Conservation (phyloP, 495 filamentous ascomycete species). For the Penicillium ochrochloron region DNA sequence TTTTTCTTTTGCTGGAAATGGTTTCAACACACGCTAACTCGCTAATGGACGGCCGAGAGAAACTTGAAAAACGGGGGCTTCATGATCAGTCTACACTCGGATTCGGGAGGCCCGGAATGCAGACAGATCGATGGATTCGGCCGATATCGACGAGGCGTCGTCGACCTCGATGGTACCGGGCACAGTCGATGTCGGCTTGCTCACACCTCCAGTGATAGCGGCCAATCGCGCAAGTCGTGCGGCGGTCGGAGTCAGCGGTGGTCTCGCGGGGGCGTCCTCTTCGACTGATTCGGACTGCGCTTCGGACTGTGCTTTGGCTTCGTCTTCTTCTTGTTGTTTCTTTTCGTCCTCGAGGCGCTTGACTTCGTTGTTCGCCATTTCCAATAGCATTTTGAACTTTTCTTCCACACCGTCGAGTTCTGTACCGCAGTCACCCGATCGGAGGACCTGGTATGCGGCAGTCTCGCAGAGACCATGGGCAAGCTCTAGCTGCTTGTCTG, state of each 20-base stretch:
- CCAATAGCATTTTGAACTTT: slow-evolving; percentile 49
- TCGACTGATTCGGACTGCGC: slow-evolving; percentile 21
- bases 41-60: slow-evolving; percentile 22
- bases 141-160: slow-evolving; percentile 40
- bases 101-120: slow-evolving; percentile 47
- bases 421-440: slow-evolving; percentile 76
- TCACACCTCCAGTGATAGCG: slow-evolving; percentile 19
- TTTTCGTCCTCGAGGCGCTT: slow-evolving; percentile 44
- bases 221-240: slow-evolving; percentile 30
- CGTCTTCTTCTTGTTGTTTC: slow-evolving; percentile 30
- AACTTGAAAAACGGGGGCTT: not conserved
- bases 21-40: slow-evolving; percentile 36
- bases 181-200: slow-evolving; percentile 19
- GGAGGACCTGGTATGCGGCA: slow-evolving; percentile 83
- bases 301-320: slow-evolving; percentile 22
- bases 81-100: slow-evolving; percentile 22
- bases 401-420: slow-evolving; percentile 72
- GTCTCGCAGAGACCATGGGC: slow-evolving; percentile 81
- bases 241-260: slow-evolving; percentile 25
- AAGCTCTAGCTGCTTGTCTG: slow-evolving; percentile 77
- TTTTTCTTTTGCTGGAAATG: slow-evolving; percentile 30
- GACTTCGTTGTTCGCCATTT: slow-evolving; percentile 48
- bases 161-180: slow-evolving; percentile 49
- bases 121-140: slow-evolving; percentile 48
- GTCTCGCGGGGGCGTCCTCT: slow-evolving; percentile 25